phyloP scores from a whole-genome alignment of 2,329 filamentous ascomycete genomes.

The Ilyonectria sp. region DNA sequence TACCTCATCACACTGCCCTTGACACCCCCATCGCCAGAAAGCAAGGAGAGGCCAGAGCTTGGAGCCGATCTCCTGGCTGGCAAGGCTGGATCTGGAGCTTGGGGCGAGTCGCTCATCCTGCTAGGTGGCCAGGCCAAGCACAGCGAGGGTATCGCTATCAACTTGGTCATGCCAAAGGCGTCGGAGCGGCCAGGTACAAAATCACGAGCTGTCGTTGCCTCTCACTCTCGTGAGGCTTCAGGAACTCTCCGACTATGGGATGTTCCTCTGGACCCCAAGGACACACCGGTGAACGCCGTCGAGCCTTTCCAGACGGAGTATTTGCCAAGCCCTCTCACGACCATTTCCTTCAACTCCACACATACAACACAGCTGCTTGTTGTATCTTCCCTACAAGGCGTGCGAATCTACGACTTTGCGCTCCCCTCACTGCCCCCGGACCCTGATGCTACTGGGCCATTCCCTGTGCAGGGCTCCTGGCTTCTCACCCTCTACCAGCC shows the following conservation, averaged over 20 bases:
- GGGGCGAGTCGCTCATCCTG: constrained; percentile 72
- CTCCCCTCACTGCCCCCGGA: constrained; percentile 67
- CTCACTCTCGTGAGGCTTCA: constrained; percentile 72
- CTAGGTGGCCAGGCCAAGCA: constrained; percentile 68
- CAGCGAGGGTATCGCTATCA: constrained; percentile 71
- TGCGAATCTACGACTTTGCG: constrained; percentile 75
- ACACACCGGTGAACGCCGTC: constrained; percentile 48
- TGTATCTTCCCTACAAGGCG: constrained; percentile 68
- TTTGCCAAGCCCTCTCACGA: constrained; percentile 67
- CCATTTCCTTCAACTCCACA: constrained; percentile 74
- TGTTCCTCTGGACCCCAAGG: constrained; percentile 63
- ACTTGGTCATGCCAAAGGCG: constrained; percentile 61
- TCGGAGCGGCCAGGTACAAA: constrained; percentile 56
- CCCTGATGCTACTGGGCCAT: constrained; percentile 65
- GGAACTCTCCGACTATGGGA: constrained; percentile 73
- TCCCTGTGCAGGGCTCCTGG: constrained; percentile 74
- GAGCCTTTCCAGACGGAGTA: constrained; percentile 74
- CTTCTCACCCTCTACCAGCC: constrained; percentile 74
- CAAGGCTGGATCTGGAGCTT: constrained; percentile 72
- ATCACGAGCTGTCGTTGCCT: constrained; percentile 69
- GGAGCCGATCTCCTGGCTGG: constrained; percentile 65
- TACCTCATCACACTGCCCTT: constrained; percentile 73
- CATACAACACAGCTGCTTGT: constrained; percentile 72
- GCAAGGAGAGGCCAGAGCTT: constrained; percentile 70
- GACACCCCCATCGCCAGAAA: constrained; percentile 73